Base-by-base conservation (phyloP, 1,284 basidiomycete genomes). In the Puccinia brachypodii region DNA sequence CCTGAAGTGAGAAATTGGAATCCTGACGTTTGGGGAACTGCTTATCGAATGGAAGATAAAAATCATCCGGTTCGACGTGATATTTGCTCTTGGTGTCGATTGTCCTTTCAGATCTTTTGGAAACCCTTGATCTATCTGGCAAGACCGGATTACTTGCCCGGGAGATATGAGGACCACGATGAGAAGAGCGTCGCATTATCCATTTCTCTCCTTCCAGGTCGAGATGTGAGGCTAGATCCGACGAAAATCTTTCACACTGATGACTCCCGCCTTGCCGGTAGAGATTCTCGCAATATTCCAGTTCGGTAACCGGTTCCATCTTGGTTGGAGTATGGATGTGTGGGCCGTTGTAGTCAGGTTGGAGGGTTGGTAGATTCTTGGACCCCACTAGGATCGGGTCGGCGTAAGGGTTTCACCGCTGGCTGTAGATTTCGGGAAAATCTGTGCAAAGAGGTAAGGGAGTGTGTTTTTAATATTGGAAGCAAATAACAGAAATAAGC, bases 1-100 rank as follows among this genome's bases (percentile, higher is more conserved):
- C 58, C 3, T 50, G 19, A 33, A 58, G 25, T 8, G 38, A 25
- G 33, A 56, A 38, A 11, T 40, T 7, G 1, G 50, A 56, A n/a
- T 38, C 8, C 22, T 19, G 1, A 7, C 72, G 47, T 33, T 74
- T 56, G n/a, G 11, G 53, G 31, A 74, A 60, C 38, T 74, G 47
- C 22, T 60, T 40, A 74, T 74, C 72, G 28, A 64, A 66, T 31
- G 75, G 75, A 28, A n/a, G 42, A 76, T 76, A 76, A 22, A 76
- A 76, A 47, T 76, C 75, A 33, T 76, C 40, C 28, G 75, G 75
- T 47, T 76, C 75, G 28, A 64, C 60, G 19, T 42, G 33, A 14
- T 13, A 40, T 25, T 40, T 58, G 16, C 2, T 36, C 36, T 58
- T 42, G n/a, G 40, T 44, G 3, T 38, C 53, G 2, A 19, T 9